A percentile compares a stretch with the other conserved stretches of the same genome.
Conservation (phyloP, 163 green algal genomes). For the Volvox carteri region DNA sequence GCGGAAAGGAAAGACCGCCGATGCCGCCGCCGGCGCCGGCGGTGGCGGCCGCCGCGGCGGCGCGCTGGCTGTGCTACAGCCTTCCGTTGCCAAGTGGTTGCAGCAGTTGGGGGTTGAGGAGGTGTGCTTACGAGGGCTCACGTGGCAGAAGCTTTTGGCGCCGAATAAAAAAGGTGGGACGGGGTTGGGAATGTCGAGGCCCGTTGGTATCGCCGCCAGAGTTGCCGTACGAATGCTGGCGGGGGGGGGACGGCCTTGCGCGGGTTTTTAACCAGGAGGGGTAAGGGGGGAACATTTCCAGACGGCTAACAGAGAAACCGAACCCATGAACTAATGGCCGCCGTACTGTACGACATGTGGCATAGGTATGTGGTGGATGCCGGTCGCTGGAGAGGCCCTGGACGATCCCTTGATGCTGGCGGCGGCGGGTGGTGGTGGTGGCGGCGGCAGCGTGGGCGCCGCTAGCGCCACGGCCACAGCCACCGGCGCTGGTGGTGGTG, state of each 20-base stretch:
- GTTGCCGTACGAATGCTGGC: not conserved
- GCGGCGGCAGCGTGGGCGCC: constrained; percentile 26
- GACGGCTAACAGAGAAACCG: too few species aligned
- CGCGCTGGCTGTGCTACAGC: constrained; percentile 61
- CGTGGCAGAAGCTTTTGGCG: constrained; percentile 82
- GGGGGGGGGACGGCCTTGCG: too few species aligned
- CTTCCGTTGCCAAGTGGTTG: constrained; percentile 76
- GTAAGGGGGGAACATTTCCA: not conserved
- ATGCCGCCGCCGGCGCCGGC: not conserved
- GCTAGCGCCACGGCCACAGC: constrained; percentile 11
- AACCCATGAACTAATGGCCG: too few species aligned
- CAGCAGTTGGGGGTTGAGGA: constrained; percentile 68
- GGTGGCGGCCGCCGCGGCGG: constrained; percentile 57
- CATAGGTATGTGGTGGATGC: constrained; percentile 88
- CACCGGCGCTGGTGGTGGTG: not conserved
- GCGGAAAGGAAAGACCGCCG: constrained; percentile 9
- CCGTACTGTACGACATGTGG: too few species aligned
- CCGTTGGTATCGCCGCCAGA: too few species aligned
- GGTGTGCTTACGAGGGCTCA: constrained; percentile 78
- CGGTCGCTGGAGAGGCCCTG: constrained; percentile 69
- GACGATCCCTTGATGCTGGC: constrained; percentile 30
- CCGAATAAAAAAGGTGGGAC: constrained; percentile 79
- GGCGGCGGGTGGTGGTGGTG: constrained; percentile 2
- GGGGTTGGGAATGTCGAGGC: too few species aligned
- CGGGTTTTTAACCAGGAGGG: not conserved